A percentile compares a stretch with the other conserved stretches of the same genome.
Evolutionary conservation across 2,329 filamentous ascomycete genomes (phyloP).

Genomic region (Aspergillus brunneoviolaceus): DNA sequence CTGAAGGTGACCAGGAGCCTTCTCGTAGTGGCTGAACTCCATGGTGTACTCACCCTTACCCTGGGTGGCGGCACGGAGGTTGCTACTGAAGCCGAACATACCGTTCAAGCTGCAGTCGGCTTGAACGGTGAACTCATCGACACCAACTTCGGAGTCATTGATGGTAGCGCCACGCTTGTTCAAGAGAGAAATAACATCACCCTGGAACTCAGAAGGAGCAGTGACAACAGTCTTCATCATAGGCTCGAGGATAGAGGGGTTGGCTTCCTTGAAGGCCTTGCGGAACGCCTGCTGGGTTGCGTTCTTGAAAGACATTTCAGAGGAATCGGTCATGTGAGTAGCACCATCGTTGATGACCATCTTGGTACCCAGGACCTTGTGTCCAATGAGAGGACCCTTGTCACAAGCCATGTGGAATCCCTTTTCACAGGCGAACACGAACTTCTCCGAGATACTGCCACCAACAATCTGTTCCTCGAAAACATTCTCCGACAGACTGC

Average conservation of each 20-base stretch:
- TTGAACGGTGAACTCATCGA: conserved; percentile 88
- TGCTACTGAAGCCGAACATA: conserved; percentile 96
- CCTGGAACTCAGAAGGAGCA: conserved; percentile 95
- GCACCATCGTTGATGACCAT: conserved; percentile 97
- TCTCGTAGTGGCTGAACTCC: conserved; percentile 96
- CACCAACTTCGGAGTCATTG: conserved; percentile 88
- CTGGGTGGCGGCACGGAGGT: conserved; percentile 89
- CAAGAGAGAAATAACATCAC: conserved; percentile 87
- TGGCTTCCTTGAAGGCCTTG: conserved; percentile 80
- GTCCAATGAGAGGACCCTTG: conserved; percentile 87
- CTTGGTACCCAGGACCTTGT: conserved; percentile 81
- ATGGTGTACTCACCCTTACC: conserved; percentile 98
- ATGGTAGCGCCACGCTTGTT: conserved; percentile 97
- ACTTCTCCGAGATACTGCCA: conserved; percentile 93
- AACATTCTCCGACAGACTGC: conserved; percentile 68
- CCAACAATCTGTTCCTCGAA: conserved; percentile 88
- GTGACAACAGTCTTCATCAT: conserved; percentile 98
- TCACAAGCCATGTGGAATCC: conserved; percentile 81
- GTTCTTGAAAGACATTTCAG: conserved; percentile 91
- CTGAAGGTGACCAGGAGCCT: conserved; percentile 86
- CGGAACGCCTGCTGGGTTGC: conserved; percentile 96
- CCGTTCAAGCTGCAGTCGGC: conserved; percentile 92
- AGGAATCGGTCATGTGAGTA: conserved; percentile 96
- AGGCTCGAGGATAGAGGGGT: conserved; percentile 85
- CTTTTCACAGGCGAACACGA: conserved; percentile 89